Evolutionary conservation across 352 stramenopile species (phyloP).

Genomic region (Phytophthora quininea): DNA sequence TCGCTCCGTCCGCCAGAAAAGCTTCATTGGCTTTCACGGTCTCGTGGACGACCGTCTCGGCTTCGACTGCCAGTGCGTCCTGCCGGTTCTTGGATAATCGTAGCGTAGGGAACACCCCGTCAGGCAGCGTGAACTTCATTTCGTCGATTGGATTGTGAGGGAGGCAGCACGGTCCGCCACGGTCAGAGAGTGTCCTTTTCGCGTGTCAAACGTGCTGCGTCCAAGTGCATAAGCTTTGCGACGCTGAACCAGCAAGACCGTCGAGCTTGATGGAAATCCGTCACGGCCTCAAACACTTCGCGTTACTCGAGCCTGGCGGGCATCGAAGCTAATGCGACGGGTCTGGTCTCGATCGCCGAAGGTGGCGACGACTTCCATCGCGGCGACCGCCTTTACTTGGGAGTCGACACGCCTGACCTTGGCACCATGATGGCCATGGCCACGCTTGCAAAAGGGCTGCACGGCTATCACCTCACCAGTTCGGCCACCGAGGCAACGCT

Average conservation of each 20-base stretch:
- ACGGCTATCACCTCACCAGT: too few species aligned
- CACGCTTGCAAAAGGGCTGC: too few species aligned
- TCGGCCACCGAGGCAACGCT: too few species aligned
- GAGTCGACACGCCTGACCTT: background rate
- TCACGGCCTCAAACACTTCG: too few species aligned
- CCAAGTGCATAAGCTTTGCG: background rate
- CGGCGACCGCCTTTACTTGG: slow-evolving; percentile 7
- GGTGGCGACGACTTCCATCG: slow-evolving; percentile 1
- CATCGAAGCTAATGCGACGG: too few species aligned
- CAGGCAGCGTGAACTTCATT: slow-evolving; percentile 57
- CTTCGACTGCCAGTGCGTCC: slow-evolving; percentile 38
- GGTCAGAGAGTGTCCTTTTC: background rate
- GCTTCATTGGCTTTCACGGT: slow-evolving; percentile 46
- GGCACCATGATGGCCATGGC: background rate
- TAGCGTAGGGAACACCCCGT: slow-evolving; percentile 38
- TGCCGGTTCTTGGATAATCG: slow-evolving; percentile 32
- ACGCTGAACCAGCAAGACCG: background rate
- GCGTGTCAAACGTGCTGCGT: background rate
- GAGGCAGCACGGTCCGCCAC: too few species aligned
- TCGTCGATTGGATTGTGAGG: background rate
- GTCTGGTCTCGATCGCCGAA: slow-evolving; percentile 1
- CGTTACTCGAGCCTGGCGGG: too few species aligned
- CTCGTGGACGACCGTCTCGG: slow-evolving; percentile 44
- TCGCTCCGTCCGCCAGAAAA: slow-evolving; percentile 31
- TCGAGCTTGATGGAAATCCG: background rate